phyloP scores from a whole-genome alignment of 1,284 basidiomycete species.

The Microbotryum scabiosae region DNA sequence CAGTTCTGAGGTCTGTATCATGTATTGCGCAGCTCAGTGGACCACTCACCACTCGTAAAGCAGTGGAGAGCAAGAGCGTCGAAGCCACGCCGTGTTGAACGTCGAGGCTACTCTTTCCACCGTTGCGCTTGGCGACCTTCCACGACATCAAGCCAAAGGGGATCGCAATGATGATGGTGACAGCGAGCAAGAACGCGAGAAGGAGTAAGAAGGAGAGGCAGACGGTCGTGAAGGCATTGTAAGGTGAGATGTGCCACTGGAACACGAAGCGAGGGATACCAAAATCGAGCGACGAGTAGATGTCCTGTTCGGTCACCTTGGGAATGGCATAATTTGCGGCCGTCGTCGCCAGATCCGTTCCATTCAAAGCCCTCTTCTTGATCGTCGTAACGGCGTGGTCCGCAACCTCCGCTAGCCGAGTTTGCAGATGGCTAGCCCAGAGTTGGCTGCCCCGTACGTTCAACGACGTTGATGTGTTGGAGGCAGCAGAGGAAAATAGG shows the following conservation, averaged over 20 bases:
- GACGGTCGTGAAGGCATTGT: slow-evolving; percentile 32
- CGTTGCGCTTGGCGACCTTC: neutral
- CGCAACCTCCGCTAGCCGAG: too few relatives aligned
- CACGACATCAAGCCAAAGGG: slow-evolving; percentile 13
- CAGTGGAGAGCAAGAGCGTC: slow-evolving; percentile 35
- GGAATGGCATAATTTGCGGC: slow-evolving; percentile 18
- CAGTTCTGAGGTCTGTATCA: too few relatives aligned
- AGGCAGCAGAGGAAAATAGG: neutral
- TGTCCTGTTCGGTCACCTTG: slow-evolving; percentile 7
- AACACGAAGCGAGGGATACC: slow-evolving; percentile 5
- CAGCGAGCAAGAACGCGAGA: slow-evolving; percentile 20
- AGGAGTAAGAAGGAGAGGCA: slow-evolving; percentile 34
- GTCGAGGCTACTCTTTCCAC: neutral
- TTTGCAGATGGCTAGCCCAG: too few relatives aligned
- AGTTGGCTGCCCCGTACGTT: neutral
- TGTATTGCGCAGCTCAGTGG: too few relatives aligned
- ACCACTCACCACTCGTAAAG: too few relatives aligned
- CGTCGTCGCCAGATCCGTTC: neutral
- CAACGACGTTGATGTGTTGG: neutral
- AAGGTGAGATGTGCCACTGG: slow-evolving; percentile 25
- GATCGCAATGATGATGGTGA: slow-evolving; percentile 17
- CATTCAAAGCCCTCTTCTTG: too few relatives aligned
- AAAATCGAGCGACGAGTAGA: slow-evolving; percentile 1
- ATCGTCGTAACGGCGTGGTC: neutral
- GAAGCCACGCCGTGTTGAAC: slow-evolving; percentile 41